phyloP scores from a whole-genome alignment of 139 green algal species.

The Tetradesmus obliquus region DNA sequence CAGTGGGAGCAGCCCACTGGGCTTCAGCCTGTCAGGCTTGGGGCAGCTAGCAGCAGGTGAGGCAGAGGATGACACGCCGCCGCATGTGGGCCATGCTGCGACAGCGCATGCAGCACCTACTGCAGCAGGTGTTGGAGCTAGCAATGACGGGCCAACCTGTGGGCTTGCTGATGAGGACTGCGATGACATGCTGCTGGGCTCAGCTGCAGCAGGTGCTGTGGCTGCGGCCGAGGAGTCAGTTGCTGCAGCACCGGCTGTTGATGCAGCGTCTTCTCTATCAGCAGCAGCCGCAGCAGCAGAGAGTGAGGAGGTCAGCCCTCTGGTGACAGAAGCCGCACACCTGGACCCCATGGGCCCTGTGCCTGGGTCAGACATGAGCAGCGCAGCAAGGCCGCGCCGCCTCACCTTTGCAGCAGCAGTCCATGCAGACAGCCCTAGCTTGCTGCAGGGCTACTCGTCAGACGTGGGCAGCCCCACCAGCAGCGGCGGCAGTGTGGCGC shows the following conservation, averaged over 20 bases:
- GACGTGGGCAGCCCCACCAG: not conserved
- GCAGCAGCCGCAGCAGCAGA: not conserved
- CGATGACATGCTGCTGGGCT: not conserved
- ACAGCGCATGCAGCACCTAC: not conserved
- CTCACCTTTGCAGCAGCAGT: constrained; percentile 37
- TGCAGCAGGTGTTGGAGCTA: not conserved
- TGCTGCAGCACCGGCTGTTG: not conserved
- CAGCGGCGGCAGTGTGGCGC: not conserved
- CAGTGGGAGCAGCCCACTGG: not conserved
- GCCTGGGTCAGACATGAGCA: constrained; percentile 18
- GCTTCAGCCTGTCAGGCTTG: not conserved
- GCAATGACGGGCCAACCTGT: not conserved
- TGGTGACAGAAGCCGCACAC: not conserved
- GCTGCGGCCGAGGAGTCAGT: not conserved
- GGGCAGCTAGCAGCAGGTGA: not conserved
- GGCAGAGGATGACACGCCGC: not conserved
- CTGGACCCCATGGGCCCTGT: not conserved
- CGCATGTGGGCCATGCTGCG: not conserved
- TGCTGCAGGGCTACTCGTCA: not conserved
- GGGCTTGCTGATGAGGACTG: not conserved
- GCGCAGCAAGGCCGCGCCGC: not conserved
- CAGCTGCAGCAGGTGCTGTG: not conserved
- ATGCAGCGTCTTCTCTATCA: not conserved
- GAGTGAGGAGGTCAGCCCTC: not conserved
- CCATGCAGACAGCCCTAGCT: not conserved